A percentile compares a stretch with the other conserved stretches of the same genome.
These are phyloP conservation scores for Candida dubliniensis DNA, from an alignment of 1,139 yeast species.

Conservation along the genomic window DNA sequence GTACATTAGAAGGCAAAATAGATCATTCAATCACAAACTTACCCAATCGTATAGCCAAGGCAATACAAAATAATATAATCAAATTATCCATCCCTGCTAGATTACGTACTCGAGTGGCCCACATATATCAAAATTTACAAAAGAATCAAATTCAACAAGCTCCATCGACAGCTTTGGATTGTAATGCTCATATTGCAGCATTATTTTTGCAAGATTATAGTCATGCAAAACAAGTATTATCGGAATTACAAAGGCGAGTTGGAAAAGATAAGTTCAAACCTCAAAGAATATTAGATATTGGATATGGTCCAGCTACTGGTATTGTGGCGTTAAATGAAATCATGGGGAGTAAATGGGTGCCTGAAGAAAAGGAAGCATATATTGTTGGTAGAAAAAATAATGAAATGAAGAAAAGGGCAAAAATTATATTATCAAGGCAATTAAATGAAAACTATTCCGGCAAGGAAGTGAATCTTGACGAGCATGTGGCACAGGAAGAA, in stretches of 20 bases:
- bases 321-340: constrained; percentile 84
- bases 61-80: constrained; percentile 61
- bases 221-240: constrained; percentile 62
- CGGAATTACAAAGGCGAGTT: constrained; percentile 62
- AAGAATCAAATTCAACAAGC: constrained; percentile 55
- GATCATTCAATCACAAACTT: constrained; percentile 46
- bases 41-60: constrained; percentile 53
- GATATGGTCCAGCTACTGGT: constrained; percentile 93
- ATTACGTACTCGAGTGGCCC: constrained; percentile 56
- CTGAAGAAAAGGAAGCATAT: constrained; percentile 68
- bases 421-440: constrained; percentile 71
- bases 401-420: constrained; percentile 81
- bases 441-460: constrained; percentile 43
- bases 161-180: constrained; percentile 56
- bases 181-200: constrained; percentile 81
- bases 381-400: constrained; percentile 60
- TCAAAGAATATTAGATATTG: constrained; percentile 67
- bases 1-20: constrained; percentile 48
- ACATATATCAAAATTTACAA: constrained; percentile 48
- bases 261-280: constrained; percentile 58
- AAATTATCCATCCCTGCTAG: constrained; percentile 54
- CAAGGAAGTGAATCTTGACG: constrained; percentile 13
- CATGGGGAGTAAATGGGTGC: constrained; percentile 63
- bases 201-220: constrained; percentile 86
- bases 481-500: constrained; percentile 6